A percentile compares a stretch with the other conserved stretches of the same genome.
Evolutionary conservation across 2,329 filamentous ascomycete species (phyloP).

Genomic region (Epicoccum nigrum): DNA sequence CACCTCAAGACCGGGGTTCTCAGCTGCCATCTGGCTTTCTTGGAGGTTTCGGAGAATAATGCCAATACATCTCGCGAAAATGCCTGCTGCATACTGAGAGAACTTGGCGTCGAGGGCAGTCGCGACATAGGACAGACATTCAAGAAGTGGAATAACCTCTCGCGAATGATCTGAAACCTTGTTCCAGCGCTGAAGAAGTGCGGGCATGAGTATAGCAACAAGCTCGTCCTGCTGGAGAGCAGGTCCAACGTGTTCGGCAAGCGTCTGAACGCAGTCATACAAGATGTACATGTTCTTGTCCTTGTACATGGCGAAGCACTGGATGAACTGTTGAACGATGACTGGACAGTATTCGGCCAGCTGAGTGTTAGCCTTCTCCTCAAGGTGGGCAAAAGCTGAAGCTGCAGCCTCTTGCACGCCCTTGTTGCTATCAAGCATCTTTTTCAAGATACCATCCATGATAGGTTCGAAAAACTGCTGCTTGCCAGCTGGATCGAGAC

Average conservation of each 20-base stretch:
- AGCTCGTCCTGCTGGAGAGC: constrained; percentile 80
- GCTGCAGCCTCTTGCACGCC: constrained; percentile 96
- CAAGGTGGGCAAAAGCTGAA: constrained; percentile 93
- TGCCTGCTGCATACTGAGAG: constrained; percentile 80
- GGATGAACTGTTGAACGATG: constrained; percentile 90
- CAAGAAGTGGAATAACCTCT: constrained; percentile 93
- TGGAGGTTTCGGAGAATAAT: constrained; percentile 93
- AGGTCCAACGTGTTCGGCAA: constrained; percentile 88
- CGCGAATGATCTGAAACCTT: constrained; percentile 85
- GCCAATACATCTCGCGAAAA: constrained; percentile 86
- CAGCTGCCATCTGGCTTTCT: constrained; percentile 72
- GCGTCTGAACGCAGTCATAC: constrained; percentile 96
- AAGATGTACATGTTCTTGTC: constrained; percentile 99
- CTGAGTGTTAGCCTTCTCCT: constrained; percentile 85
- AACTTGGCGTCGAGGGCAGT: constrained; percentile 83
- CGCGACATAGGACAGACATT: constrained; percentile 93
- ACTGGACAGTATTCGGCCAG: constrained; percentile 85
- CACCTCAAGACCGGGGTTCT: constrained; percentile 71
- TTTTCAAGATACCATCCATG: constrained; percentile 92
- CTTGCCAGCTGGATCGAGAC: constrained; percentile 71
- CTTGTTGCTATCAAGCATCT: constrained; percentile 98
- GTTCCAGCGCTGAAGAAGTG: constrained; percentile 86
- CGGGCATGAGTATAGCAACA: constrained; percentile 89
- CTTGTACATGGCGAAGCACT: constrained; percentile 94
- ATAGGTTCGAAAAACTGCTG: constrained; percentile 87